Percentiles rank a stretch among this genome's conserved stretches.
phyloP scores from a whole-genome alignment of 257 asterid species.

The Forsythia suspensa region DNA sequence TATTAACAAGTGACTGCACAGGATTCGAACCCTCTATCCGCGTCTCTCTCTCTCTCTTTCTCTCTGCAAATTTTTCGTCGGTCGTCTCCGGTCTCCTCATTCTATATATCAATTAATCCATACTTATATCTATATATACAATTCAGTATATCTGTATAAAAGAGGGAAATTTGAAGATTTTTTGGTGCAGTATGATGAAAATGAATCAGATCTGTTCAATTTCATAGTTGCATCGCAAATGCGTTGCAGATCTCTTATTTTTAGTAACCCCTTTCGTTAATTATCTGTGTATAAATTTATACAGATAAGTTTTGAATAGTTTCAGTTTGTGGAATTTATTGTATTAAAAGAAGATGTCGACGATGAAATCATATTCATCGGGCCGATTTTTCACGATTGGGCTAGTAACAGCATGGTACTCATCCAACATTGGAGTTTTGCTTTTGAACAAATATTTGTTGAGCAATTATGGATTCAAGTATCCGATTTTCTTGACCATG shows the following conservation, averaged over 20 bases:
- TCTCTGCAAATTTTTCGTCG: conserved; percentile 12
- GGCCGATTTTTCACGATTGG: conserved; percentile 75
- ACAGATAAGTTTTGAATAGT: not conserved
- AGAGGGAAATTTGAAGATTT: not conserved
- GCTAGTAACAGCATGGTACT: conserved; percentile 78
- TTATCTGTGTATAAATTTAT: not conserved
- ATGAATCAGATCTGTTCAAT: conserved; percentile 27
- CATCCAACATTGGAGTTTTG: conserved; percentile 85
- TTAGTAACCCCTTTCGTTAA: conserved; percentile 21
- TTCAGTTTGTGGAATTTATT: conserved; percentile 5
- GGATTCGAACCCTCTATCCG: conserved; percentile 5
- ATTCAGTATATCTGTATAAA: too few relatives aligned
- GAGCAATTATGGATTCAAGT: conserved; percentile 88
- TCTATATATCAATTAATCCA: not conserved
- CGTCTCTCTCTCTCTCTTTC: not conserved
- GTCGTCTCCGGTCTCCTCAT: not conserved
- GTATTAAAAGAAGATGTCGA: conserved; percentile 30
- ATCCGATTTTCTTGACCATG: conserved; percentile 86
- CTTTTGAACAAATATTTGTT: conserved; percentile 75
- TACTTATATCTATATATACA: too few relatives aligned
- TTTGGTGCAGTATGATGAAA: not conserved
- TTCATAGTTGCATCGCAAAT: conserved; percentile 30
- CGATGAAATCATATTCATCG: conserved; percentile 37
- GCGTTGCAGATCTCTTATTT: conserved; percentile 32
- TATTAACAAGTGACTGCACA: not conserved